phyloP scores from a whole-genome alignment of 2,329 filamentous ascomycete species.

The Penicillium occitanis region DNA sequence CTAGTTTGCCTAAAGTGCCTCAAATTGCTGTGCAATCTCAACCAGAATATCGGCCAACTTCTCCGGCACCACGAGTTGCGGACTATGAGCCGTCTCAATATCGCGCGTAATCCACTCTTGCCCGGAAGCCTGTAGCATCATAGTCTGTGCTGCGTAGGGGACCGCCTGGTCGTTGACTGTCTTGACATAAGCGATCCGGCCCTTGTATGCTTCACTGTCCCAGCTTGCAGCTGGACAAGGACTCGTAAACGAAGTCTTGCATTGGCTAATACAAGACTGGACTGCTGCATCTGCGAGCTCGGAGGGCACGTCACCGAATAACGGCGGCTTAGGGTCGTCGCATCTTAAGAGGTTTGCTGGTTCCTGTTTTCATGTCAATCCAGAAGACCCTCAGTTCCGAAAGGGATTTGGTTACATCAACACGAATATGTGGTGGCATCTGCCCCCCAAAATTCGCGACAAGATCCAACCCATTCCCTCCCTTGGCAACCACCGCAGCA shows the following conservation, averaged over 20 bases:
- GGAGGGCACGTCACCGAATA: conserved; percentile 21
- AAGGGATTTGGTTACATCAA: conserved; percentile 18
- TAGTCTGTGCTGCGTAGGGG: conserved; percentile 11
- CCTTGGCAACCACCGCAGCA: conserved; percentile 21
- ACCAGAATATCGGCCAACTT: conserved; percentile 15
- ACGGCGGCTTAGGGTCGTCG: conserved; percentile 22
- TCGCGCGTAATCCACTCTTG: conserved; percentile 17
- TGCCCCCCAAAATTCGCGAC: conserved; percentile 22
- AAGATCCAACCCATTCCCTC: conserved; percentile 19
- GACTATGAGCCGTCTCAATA: conserved; percentile 17
- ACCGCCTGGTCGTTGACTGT: conserved; percentile 11
- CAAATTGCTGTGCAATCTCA: conserved; percentile 13
- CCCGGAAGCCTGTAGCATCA: conserved; percentile 14
- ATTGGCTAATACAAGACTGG: conserved; percentile 19
- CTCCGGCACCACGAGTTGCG: conserved; percentile 13
- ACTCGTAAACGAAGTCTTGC: conserved; percentile 15
- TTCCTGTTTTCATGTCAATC: conserved; percentile 3
- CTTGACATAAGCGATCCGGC: conserved; percentile 13
- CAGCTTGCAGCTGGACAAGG: conserved; percentile 15
- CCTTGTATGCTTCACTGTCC: conserved; percentile 17
- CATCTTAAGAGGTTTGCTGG: conserved; percentile 21
- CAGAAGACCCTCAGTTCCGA: no score
- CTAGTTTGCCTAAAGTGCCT: neutral
- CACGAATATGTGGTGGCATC: conserved; percentile 19
- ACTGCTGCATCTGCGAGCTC: conserved; percentile 20